A percentile compares a stretch with the other conserved stretches of the same genome.
These are phyloP conservation scores for Pleurotus ostreatus DNA, from an alignment of 768 basidiomycete genomes.

Conservation along the genomic window DNA sequence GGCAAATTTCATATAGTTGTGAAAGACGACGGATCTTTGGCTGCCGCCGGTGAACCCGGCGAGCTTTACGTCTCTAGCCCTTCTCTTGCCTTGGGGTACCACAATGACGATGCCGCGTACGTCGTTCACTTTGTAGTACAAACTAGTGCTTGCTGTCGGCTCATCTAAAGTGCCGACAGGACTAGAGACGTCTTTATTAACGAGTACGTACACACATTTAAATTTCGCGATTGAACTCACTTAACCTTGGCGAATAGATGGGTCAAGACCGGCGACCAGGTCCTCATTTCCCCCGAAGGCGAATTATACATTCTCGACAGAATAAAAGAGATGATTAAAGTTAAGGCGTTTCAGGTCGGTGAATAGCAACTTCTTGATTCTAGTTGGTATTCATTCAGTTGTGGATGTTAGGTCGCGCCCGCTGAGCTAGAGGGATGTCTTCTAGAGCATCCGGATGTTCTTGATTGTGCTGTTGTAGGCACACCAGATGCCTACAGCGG, in stretches of 20 bases:
- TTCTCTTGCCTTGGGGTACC: constrained; percentile 37
- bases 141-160: too few species aligned
- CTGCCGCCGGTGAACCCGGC: constrained; percentile 39
- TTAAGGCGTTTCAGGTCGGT: constrained; percentile 59
- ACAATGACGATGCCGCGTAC: constrained; percentile 49
- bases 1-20: constrained; percentile 22
- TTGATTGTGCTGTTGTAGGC: constrained; percentile 61
- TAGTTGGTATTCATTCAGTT: too few species aligned
- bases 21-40: constrained; percentile 40
- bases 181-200: constrained; percentile 56
- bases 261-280: constrained; percentile 64
- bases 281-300: constrained; percentile 39
- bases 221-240: background rate
- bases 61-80: constrained; percentile 46
- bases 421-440: constrained; percentile 56
- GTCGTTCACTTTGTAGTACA: constrained; percentile 17
- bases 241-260: constrained; percentile 34
- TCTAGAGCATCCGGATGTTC: constrained; percentile 46
- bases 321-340: constrained; percentile 69
- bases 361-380: background rate
- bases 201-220: constrained; percentile 36
- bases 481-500: constrained; percentile 57
- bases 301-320: constrained; percentile 59
- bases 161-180: constrained; percentile 25
- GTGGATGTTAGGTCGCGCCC: constrained; percentile 23